Evolutionary conservation across 1,284 basidiomycete species (phyloP).

Genomic region (Kwoniella shivajii): DNA sequence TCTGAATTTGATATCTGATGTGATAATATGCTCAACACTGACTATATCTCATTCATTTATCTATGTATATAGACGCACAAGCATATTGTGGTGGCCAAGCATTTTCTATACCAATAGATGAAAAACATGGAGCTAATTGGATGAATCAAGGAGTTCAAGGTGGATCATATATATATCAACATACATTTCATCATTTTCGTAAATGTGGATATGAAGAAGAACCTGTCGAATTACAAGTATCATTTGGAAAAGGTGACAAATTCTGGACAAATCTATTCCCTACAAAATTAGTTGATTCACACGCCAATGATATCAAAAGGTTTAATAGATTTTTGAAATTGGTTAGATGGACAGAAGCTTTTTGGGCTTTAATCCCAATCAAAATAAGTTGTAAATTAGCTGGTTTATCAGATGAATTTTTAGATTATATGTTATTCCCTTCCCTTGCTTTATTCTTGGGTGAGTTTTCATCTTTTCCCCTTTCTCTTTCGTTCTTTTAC

Average conservation of each 20-base stretch:
- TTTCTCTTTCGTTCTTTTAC: not conserved
- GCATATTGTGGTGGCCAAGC: constrained; percentile 64
- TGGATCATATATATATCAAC: constrained; percentile 63
- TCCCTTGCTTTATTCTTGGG: constrained; percentile 54
- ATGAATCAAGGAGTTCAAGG: constrained; percentile 64
- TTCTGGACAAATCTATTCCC: constrained; percentile 72
- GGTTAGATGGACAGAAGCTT: constrained; percentile 60
- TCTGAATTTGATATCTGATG: not conserved
- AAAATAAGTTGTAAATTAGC: constrained; percentile 64
- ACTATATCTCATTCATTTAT: constrained; percentile 5
- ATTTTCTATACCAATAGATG: constrained; percentile 61
- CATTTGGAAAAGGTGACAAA: constrained; percentile 63
- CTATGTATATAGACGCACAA: constrained; percentile 54
- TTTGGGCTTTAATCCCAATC: constrained; percentile 65
- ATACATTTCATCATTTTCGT: constrained; percentile 64
- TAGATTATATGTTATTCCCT: constrained; percentile 55
- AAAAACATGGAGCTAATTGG: constrained; percentile 60
- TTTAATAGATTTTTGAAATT: constrained; percentile 62
- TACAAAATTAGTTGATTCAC: constrained; percentile 60
- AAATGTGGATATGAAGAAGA: constrained; percentile 60
- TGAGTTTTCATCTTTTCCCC: constrained; percentile 2
- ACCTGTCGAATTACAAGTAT: constrained; percentile 65
- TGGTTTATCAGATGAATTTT: constrained; percentile 60
- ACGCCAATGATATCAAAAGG: constrained; percentile 61
- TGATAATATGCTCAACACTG: not conserved